Percentiles rank a stretch among this genome's conserved stretches.
These are phyloP conservation scores for Antrodiella citrinella DNA, from an alignment of 768 basidiomycete genomes.

Conservation along the genomic window DNA sequence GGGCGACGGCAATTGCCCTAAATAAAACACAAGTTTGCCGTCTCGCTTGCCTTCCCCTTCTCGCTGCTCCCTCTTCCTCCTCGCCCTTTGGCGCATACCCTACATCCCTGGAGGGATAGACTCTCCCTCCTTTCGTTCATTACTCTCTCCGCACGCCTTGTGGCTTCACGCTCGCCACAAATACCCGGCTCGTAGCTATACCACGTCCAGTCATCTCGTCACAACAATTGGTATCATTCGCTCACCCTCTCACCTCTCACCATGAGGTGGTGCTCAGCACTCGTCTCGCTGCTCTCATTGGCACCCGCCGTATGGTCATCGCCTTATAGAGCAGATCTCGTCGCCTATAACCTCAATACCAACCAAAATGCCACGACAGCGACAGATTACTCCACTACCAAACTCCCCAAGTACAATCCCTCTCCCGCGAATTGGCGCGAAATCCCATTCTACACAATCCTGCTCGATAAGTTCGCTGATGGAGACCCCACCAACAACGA, in stretches of 20 bases:
- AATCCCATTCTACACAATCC: constrained; percentile 71
- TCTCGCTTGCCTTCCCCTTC: constrained; percentile 3
- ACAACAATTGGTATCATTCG: background rate
- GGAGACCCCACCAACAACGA: constrained; percentile 91
- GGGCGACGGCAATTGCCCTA: constrained; percentile 3
- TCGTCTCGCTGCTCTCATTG: constrained; percentile 32
- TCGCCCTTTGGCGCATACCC: constrained; percentile 13
- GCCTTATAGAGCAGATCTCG: constrained; percentile 60
- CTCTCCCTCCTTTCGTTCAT: constrained; percentile 16
- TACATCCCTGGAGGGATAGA: constrained; percentile 13
- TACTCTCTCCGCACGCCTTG: constrained; percentile 9
- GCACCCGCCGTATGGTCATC: constrained; percentile 39
- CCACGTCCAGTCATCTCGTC: background rate
- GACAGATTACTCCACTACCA: constrained; percentile 54
- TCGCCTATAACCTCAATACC: constrained; percentile 70
- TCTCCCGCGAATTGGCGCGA: constrained; percentile 85
- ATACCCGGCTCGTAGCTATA: constrained; percentile 4
- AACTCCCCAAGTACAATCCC: constrained; percentile 59
- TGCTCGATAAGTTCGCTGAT: constrained; percentile 91
- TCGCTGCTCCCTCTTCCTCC: constrained; percentile 8
- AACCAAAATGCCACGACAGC: constrained; percentile 65
- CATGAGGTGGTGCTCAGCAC: constrained; percentile 43
- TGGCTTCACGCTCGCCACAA: constrained; percentile 8
- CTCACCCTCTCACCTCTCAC: background rate
- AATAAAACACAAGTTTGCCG: background rate